Conservation (phyloP, 2,329 filamentous ascomycete species). For the Penicillium frequentans region DNA sequence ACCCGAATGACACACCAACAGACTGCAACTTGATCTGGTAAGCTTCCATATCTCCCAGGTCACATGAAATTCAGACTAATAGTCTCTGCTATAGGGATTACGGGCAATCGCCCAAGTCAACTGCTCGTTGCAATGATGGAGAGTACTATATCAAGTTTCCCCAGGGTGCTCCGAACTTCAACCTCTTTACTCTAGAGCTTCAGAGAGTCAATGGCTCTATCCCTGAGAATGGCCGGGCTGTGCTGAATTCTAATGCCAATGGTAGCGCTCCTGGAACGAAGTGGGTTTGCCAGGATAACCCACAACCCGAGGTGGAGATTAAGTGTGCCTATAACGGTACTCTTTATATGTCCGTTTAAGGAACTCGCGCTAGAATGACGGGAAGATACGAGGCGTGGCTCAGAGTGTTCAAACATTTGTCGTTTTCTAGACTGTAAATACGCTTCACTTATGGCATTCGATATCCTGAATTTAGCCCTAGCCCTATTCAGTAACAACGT, state of each 20-base stretch:
- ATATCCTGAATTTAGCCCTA: background rate
- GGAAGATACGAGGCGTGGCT: background rate
- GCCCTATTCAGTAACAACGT: no score
- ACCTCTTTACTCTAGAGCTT: slow-evolving; percentile 21
- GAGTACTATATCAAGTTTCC: slow-evolving; percentile 28
- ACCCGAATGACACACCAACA: slow-evolving; percentile 25
- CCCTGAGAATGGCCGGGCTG: slow-evolving; percentile 17
- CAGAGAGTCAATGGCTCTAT: slow-evolving; percentile 21
- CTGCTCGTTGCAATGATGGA: slow-evolving; percentile 24
- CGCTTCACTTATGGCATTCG: no score
- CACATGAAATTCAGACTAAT: background rate
- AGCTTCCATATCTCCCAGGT: background rate
- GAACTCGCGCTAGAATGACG: background rate
- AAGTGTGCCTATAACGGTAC: slow-evolving; percentile 17
- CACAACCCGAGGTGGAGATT: slow-evolving; percentile 5
- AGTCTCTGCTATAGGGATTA: slow-evolving; percentile 11
- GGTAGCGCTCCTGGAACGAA: slow-evolving; percentile 13
- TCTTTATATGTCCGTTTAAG: slow-evolving; percentile 10
- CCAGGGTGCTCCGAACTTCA: slow-evolving; percentile 16
- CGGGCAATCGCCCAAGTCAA: slow-evolving; percentile 9
- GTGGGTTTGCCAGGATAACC: slow-evolving; percentile 21
- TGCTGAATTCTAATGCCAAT: slow-evolving; percentile 12
- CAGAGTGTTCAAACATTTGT: background rate
- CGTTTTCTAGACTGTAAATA: background rate
- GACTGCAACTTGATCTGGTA: slow-evolving; percentile 28